Base-by-base conservation (phyloP, 441 rosid species). In the Croton setiger region DNA sequence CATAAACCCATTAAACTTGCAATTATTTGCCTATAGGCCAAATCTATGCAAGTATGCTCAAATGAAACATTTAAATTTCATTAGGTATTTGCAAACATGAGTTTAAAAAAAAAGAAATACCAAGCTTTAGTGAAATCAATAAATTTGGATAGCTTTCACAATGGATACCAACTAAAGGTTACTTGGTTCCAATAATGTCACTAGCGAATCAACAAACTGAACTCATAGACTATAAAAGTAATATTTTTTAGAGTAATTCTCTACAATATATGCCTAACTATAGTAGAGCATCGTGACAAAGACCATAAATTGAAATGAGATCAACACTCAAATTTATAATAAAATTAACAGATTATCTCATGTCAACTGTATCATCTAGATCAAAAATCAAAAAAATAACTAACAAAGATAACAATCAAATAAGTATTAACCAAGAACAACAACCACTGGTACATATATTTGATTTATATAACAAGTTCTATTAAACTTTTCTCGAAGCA, bases 71-170 rank as follows among this genome's bases (percentile, higher is more conserved):
- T 18, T n/a, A 36, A 54, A 67, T 15, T 67, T 23, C 71, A 67
- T 44, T 12, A 31, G 27, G 41, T 63, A 23, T 47, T 47, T 18
- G 18, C 14, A 36, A 23, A 36, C 11, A 59, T 8, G 15, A 59
- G 0, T 23, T 13, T 4, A 36, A 36, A 17, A 52, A 2, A 35
- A 65, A 4, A 65, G 1, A 18, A 39, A 51, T 36, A 49, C 11
- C 43, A 64, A 20, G 1, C 51, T 52, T 52, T 41, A 35, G n/a
- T 47, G 21, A 63, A 7, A 63, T 63, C 36, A 4, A 31, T 12
- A 63, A 27, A 35, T 47, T 45, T 45, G 43, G 31, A 63, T 63
- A 31, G 67, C 18, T 63, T 63, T 48, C 54, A 52, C 13, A 35
- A 47, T 13, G n/a, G 15, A 47, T n/a, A n/a, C n/a, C n/a, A n/a